A percentile compares a stretch with the other conserved stretches of the same genome.
phyloP scores from a whole-genome alignment of 495 filamentous ascomycete species.

The Thermothielavioides terrestris region DNA sequence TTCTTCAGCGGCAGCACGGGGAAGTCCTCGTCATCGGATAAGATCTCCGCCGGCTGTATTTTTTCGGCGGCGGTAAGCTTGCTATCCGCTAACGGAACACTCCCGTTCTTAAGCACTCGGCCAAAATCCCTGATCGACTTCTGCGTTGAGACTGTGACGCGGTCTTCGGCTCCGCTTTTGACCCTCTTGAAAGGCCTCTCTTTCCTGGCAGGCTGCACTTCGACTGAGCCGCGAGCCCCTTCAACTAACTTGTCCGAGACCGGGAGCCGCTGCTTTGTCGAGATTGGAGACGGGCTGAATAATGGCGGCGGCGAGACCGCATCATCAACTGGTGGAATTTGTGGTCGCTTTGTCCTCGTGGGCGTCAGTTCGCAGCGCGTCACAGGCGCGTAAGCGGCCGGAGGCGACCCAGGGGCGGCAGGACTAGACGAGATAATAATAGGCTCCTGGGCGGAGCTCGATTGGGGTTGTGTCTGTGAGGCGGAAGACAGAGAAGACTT shows the following conservation, averaged over 20 bases:
- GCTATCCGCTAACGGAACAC: neutral
- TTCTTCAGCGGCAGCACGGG: neutral
- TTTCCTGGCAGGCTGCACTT: neutral
- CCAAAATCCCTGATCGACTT: constrained; percentile 14
- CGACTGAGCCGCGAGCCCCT: no score
- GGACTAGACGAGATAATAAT: constrained; percentile 41
- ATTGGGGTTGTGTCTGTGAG: neutral
- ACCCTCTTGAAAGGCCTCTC: constrained; percentile 17
- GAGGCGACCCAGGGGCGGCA: constrained; percentile 18
- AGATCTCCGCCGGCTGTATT: constrained; percentile 1
- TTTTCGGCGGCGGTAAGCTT: neutral
- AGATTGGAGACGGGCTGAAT: neutral
- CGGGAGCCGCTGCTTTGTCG: neutral
- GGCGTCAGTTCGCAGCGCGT: neutral
- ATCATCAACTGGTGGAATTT: neutral
- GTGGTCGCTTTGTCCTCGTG: constrained; percentile 7
- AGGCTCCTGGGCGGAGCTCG: constrained; percentile 15
- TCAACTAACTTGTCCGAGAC: neutral
- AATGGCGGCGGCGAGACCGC: neutral
- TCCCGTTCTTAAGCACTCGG: neutral
- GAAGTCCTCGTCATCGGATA: constrained; percentile 12
- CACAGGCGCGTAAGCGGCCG: constrained; percentile 1
- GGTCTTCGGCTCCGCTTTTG: constrained; percentile 17
- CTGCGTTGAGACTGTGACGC: neutral
- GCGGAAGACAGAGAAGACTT: constrained; percentile 11